phyloP scores from a whole-genome alignment of 176 grass and related monocot genomes.

The Musa schizocarpa region DNA sequence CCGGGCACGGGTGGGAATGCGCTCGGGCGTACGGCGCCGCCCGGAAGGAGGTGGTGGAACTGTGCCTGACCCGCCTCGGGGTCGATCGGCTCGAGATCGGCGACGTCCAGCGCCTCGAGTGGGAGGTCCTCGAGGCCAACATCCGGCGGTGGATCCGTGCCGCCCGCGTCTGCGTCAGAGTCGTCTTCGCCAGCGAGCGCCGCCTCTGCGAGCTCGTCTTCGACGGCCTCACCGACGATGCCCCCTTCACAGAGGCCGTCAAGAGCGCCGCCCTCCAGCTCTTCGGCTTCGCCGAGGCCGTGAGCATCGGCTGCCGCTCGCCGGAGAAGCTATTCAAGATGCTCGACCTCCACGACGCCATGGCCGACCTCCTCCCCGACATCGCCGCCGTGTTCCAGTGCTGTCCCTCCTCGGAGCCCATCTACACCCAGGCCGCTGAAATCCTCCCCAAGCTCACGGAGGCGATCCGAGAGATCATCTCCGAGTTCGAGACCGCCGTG shows the following conservation, averaged over 20 bases:
- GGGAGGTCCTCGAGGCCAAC: conserved; percentile 58
- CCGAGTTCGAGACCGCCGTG: conserved; percentile 81
- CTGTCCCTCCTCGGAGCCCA: conserved; percentile 50
- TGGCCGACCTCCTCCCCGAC: conserved; percentile 67
- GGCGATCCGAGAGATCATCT: conserved; percentile 79
- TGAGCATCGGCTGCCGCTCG: conserved; percentile 67
- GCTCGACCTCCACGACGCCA: conserved; percentile 76
- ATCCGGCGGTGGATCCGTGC: conserved; percentile 86
- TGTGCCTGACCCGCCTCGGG: conserved; percentile 55
- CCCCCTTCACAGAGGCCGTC: conserved; percentile 66
- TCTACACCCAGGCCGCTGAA: conserved; percentile 58
- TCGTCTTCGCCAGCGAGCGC: conserved; percentile 79
- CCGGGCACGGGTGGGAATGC: conserved; percentile 79
- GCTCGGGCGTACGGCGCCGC: conserved; percentile 74
- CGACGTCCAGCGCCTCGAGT: conserved; percentile 73
- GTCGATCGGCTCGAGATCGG: conserved; percentile 91
- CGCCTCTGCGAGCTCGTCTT: conserved; percentile 78
- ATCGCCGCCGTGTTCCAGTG: conserved; percentile 46
- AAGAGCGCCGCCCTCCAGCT: conserved; percentile 83
- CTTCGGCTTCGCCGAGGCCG: conserved; percentile 75
- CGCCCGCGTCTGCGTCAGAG: conserved; percentile 46
- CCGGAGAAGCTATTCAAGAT: conserved; percentile 95
- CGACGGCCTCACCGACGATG: conserved; percentile 34
- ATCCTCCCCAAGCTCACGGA: conserved; percentile 61
- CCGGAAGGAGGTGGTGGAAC: conserved; percentile 66